Percentiles rank a stretch among this genome's conserved stretches.
Conservation (phyloP, 164 flowering plant species). For the Taxillus chinensis region DNA sequence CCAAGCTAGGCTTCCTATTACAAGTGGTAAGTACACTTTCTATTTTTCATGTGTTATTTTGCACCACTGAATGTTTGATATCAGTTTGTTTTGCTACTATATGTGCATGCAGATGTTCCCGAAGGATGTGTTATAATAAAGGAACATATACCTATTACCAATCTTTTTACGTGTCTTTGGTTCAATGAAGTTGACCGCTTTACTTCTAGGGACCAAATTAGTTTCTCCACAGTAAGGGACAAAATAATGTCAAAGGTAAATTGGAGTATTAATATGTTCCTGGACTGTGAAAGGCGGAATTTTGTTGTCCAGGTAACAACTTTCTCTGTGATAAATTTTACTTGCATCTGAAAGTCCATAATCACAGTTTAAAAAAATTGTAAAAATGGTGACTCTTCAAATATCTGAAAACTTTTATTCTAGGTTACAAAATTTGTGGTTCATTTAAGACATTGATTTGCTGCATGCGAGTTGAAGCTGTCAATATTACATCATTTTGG, state of each 20-base stretch:
- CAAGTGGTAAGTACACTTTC: slow-evolving; percentile 1
- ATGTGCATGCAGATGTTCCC: background rate
- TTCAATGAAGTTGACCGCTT: slow-evolving; percentile 6
- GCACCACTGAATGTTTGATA: background rate
- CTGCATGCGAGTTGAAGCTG: background rate
- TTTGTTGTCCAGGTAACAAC: slow-evolving; percentile 1
- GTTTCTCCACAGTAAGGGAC: slow-evolving; percentile 2
- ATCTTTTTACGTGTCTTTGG: slow-evolving; percentile 4
- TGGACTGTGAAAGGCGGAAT: slow-evolving; percentile 5
- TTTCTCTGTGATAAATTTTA: background rate
- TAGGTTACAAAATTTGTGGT: background rate
- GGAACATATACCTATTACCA: slow-evolving; percentile 3
- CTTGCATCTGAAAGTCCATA: background rate
- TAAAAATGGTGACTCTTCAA: background rate
- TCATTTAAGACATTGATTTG: background rate
- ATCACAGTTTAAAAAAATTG: background rate
- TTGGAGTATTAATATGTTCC: slow-evolving; percentile 1
- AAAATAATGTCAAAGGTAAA: slow-evolving; percentile 1
- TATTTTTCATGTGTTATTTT: background rate
- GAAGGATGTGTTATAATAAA: slow-evolving; percentile 2
- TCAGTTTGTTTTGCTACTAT: background rate
- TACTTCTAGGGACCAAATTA: slow-evolving; percentile 2
- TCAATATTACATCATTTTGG: background rate
- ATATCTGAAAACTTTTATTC: no score
- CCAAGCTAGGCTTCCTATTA: background rate